These are phyloP conservation scores for Mucor mucedo DNA, from an alignment of 371 early-diverging fungal genomes.

Conservation along the genomic window DNA sequence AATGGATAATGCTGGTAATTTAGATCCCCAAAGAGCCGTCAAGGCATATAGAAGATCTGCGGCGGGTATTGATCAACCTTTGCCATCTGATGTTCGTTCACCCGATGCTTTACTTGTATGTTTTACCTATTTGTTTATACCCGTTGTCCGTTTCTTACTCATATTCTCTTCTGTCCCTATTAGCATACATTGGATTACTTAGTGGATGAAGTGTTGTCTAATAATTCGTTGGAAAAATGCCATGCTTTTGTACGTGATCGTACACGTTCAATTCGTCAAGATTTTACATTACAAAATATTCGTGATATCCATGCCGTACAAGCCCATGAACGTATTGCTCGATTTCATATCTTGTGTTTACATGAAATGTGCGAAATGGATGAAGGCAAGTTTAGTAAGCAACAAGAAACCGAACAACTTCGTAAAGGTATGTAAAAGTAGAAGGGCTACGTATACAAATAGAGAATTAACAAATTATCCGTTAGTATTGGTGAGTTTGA, in stretches of 20 bases:
- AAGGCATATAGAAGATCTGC: slow-evolving; percentile 88
- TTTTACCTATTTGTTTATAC: not conserved
- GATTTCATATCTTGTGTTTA: slow-evolving; percentile 85
- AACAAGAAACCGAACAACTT: slow-evolving; percentile 90
- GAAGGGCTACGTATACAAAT: not conserved
- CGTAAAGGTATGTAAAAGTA: slow-evolving; percentile 68
- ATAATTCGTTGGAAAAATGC: slow-evolving; percentile 62
- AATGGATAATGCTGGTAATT: slow-evolving; percentile 55
- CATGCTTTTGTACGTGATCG: slow-evolving; percentile 92
- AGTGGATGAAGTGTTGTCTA: slow-evolving; percentile 62
- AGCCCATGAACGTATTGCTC: slow-evolving; percentile 84
- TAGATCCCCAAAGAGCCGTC: slow-evolving; percentile 73
- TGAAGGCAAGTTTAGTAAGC: slow-evolving; percentile 66
- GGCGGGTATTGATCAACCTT: slow-evolving; percentile 86
- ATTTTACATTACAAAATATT: slow-evolving; percentile 87
- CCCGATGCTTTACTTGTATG: slow-evolving; percentile 69
- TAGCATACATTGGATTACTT: slow-evolving; percentile 83
- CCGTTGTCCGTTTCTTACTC: too few relatives aligned
- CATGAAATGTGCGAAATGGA: slow-evolving; percentile 76
- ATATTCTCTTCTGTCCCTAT: not conserved
- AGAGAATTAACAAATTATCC: not conserved
- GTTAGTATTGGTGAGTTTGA: slow-evolving; percentile 75
- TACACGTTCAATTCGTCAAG: slow-evolving; percentile 85
- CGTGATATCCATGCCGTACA: slow-evolving; percentile 69
- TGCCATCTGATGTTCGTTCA: slow-evolving; percentile 92